Conservation (phyloP, 306 rosid genomes). For the Pterocarpus macrocarpus region DNA sequence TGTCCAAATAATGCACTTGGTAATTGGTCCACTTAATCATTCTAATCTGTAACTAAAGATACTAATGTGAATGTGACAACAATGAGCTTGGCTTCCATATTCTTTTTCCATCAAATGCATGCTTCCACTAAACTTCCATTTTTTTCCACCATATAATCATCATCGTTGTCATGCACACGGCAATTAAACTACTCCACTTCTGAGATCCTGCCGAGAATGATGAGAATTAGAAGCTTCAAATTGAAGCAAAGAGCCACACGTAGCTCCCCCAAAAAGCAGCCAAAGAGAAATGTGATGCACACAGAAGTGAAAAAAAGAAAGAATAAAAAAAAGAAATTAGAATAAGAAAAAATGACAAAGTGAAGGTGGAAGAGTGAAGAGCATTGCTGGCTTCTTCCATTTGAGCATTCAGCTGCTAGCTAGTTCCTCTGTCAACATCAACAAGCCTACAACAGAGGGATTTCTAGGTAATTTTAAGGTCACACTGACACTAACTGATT, state of each 20-base stretch:
- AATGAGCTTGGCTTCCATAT: background rate
- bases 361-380: slow-evolving; percentile 12
- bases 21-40: background rate
- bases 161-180: slow-evolving; percentile 8
- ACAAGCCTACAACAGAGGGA: slow-evolving; percentile 43
- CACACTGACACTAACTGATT: slow-evolving; percentile 31
- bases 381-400: slow-evolving; percentile 10
- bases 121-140: background rate
- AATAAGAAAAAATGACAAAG: background rate
- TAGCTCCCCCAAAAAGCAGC: slow-evolving; percentile 20
- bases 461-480: slow-evolving; percentile 42
- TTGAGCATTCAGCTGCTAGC: slow-evolving; percentile 28
- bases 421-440: slow-evolving; percentile 50
- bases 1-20: background rate
- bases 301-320: no score
- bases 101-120: background rate
- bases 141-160: slow-evolving; percentile 36
- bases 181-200: slow-evolving; percentile 8
- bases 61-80: slow-evolving; percentile 24
- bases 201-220: slow-evolving; percentile 12
- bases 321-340: background rate
- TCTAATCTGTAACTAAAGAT: background rate
- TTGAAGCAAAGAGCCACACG: slow-evolving; percentile 47
- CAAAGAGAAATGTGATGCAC: background rate
- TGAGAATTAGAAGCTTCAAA: slow-evolving; percentile 47